A percentile compares a stretch with the other conserved stretches of the same genome.
These are phyloP conservation scores for Guyanaporus albipodus DNA, from an alignment of 768 basidiomycete species.

Conservation along the genomic window DNA sequence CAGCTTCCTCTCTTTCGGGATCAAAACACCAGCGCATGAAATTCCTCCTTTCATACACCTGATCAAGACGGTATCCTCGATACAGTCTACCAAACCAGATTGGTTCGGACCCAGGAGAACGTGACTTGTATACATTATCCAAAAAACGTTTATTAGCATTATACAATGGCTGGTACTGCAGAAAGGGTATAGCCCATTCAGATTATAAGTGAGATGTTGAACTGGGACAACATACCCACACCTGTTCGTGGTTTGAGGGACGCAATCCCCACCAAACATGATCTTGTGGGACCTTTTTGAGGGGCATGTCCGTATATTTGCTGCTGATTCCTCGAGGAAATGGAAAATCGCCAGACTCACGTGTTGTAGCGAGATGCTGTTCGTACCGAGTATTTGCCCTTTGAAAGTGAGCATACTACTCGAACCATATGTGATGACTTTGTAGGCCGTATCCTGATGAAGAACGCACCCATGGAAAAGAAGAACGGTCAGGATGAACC, in stretches of 20 bases:
- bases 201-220: not conserved
- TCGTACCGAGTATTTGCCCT: slow-evolving; percentile 11
- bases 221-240: slow-evolving; percentile 9
- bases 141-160: slow-evolving; percentile 13
- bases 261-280: slow-evolving; percentile 13
- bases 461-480: slow-evolving; percentile 10
- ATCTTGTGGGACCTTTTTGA: slow-evolving; percentile 17
- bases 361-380: slow-evolving; percentile 1
- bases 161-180: slow-evolving; percentile 14
- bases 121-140: slow-evolving; percentile 7
- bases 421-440: not conserved
- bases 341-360: slow-evolving; percentile 6
- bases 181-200: not conserved
- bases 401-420: slow-evolving; percentile 3
- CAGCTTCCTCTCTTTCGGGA: not conserved
- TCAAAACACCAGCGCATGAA: slow-evolving; percentile 14
- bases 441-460: not conserved
- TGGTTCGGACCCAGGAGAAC: slow-evolving; percentile 22
- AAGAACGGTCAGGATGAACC: not conserved
- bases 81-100: slow-evolving; percentile 22
- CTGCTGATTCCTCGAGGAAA: not conserved
- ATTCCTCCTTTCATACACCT: slow-evolving; percentile 1
- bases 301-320: not conserved
- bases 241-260: not conserved
- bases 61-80: slow-evolving; percentile 14